Evolutionary conservation across 805 yeast genomes (phyloP).

Genomic region (Candida parachauliodes): DNA sequence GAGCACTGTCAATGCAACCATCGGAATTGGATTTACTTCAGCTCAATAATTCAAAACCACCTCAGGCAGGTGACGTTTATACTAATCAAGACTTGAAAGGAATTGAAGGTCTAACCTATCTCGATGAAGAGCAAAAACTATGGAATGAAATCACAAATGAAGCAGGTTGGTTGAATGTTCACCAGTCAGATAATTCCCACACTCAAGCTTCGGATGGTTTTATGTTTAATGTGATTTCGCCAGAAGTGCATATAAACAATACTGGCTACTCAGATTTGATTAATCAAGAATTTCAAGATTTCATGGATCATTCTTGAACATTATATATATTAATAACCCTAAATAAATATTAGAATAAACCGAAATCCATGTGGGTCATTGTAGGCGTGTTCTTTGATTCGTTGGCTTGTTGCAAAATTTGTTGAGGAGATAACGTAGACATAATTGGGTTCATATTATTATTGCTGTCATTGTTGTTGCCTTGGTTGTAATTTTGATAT

Average conservation of each 20-base stretch:
- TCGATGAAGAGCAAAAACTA: constrained; percentile 46
- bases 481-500: constrained; percentile 9
- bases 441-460: constrained; percentile 3
- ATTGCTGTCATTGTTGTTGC: constrained; percentile 9
- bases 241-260: background rate
- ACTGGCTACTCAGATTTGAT: constrained; percentile 35
- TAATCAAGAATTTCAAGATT: constrained; percentile 34
- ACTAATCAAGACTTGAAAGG: constrained; percentile 36
- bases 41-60: constrained; percentile 10
- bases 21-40: constrained; percentile 23
- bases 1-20: constrained; percentile 7
- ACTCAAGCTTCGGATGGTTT: background rate
- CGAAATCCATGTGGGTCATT: constrained; percentile 7
- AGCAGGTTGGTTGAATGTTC: constrained; percentile 63
- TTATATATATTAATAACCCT: too few relatives aligned
- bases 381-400: constrained; percentile 7
- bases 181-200: constrained; percentile 11
- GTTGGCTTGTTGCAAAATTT: constrained; percentile 30
- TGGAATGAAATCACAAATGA: constrained; percentile 79
- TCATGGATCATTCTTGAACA: constrained; percentile 17
- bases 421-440: constrained; percentile 36
- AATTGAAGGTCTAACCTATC: constrained; percentile 39
- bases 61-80: constrained; percentile 26
- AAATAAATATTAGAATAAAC: constrained; percentile 1
- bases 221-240: constrained; percentile 1